phyloP scores from a whole-genome alignment of 257 asterid genomes.

The Ehretia macrophylla region DNA sequence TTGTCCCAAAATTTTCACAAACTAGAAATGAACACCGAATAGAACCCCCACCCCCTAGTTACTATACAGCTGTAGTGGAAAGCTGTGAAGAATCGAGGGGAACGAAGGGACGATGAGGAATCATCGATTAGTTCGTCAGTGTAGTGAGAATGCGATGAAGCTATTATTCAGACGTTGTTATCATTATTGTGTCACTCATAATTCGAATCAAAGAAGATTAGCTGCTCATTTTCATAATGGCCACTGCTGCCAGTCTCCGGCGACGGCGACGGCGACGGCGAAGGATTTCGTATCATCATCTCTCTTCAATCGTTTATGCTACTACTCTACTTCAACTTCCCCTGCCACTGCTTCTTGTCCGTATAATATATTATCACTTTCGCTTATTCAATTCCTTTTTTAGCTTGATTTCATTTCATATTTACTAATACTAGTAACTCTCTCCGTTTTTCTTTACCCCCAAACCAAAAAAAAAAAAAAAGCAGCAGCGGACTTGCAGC shows the following conservation, averaged over 20 bases:
- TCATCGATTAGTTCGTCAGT: not conserved
- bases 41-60: too few relatives aligned
- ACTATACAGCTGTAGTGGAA: too few relatives aligned
- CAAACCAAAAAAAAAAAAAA: too few relatives aligned
- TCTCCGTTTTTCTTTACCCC: not conserved
- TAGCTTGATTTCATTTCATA: too few relatives aligned
- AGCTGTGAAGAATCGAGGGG: too few relatives aligned
- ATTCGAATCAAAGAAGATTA: not conserved
- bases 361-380: too few relatives aligned
- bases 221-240: not conserved
- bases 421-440: not conserved
- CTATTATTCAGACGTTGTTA: not conserved
- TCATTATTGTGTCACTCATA: not conserved
- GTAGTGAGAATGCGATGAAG: not conserved
- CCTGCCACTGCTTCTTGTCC: constrained; percentile 3
- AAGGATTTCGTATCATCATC: not conserved
- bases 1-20: too few relatives aligned
- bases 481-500: constrained; percentile 30
- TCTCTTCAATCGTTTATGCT: not conserved
- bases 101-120: not conserved
- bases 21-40: too few relatives aligned
- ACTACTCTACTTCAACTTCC: not conserved
- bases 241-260: not conserved
- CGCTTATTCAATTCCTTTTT: too few relatives aligned
- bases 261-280: not conserved